A percentile compares a stretch with the other conserved stretches of the same genome.
Conservation (phyloP, 176 grass and related monocot genomes). For the Poa annua region DNA sequence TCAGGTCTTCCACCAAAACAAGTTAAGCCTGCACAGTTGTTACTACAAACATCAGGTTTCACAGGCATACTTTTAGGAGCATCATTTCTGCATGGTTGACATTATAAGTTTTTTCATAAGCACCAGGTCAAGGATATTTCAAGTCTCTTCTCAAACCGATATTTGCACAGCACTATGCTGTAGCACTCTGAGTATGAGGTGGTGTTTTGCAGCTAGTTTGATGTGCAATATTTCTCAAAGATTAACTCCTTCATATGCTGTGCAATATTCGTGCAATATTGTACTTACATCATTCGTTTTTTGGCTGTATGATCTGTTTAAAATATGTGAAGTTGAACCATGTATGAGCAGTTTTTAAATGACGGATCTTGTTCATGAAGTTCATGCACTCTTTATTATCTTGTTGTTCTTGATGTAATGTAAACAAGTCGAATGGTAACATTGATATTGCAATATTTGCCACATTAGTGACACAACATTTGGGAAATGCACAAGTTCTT, state of each 20-base stretch:
- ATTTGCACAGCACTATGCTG: not conserved
- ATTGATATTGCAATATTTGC: not conserved
- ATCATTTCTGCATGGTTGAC: not conserved
- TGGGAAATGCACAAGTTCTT: not conserved
- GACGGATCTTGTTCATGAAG: not conserved
- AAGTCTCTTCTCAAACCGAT: not conserved
- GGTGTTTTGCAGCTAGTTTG: conserved; percentile 8
- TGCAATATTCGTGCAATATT: not conserved
- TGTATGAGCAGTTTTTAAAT: not conserved
- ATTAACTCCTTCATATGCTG: not conserved
- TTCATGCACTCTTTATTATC: conserved; percentile 7
- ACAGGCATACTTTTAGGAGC: not conserved
- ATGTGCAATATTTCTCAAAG: not conserved
- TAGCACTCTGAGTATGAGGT: conserved; percentile 10
- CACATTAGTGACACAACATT: not conserved
- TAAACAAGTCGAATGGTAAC: not conserved
- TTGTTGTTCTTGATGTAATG: not conserved
- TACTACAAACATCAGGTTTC: not conserved
- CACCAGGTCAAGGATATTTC: not conserved
- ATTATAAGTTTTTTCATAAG: not conserved
- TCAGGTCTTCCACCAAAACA: not conserved
- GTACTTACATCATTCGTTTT: not conserved
- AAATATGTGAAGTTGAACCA: conserved; percentile 13
- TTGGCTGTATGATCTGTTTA: not conserved
- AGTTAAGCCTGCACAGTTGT: not conserved